These are phyloP conservation scores for Flammula alnicola DNA, from an alignment of 1,284 basidiomycete species.

Conservation along the genomic window DNA sequence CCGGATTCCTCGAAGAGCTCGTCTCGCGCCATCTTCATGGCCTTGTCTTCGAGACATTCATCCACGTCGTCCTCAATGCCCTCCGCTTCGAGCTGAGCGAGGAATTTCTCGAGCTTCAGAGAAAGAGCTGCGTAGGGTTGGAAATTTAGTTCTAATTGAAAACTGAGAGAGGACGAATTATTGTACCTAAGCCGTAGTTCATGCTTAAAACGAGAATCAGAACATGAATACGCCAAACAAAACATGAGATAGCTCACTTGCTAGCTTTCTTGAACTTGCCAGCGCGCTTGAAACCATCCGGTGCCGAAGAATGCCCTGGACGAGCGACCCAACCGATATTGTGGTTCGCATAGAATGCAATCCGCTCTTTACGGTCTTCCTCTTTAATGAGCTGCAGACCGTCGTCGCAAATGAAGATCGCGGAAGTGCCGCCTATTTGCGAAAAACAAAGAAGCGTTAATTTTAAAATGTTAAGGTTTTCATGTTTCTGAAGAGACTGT, in stretches of 20 bases:
- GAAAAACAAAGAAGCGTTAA: not conserved
- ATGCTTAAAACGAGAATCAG: too few species aligned
- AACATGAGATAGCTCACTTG: too few species aligned
- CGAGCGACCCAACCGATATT: slow-evolving; percentile 84
- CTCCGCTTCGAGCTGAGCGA: slow-evolving; percentile 52
- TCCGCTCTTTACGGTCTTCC: slow-evolving; percentile 65
- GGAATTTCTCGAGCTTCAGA: slow-evolving; percentile 74
- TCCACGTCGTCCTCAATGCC: slow-evolving; percentile 44
- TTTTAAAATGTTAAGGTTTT: not conserved
- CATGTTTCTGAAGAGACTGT: slow-evolving; percentile 23
- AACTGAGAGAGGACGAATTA: too few species aligned
- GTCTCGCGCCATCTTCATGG: slow-evolving; percentile 65
- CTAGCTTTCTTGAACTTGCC: slow-evolving; percentile 93
- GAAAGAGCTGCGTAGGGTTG: too few species aligned
- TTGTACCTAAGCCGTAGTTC: slow-evolving; percentile 85
- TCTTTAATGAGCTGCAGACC: slow-evolving; percentile 70
- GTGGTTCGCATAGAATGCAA: slow-evolving; percentile 82
- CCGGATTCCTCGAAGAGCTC: slow-evolving; percentile 68
- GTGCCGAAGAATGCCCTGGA: slow-evolving; percentile 63
- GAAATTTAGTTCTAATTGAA: too few species aligned
- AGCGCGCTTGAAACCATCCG: slow-evolving; percentile 74
- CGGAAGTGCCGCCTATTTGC: slow-evolving; percentile 57
- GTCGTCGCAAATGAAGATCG: slow-evolving; percentile 82
- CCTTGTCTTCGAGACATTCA: slow-evolving; percentile 64
- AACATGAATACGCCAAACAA: too few species aligned